These are phyloP conservation scores for Rhododendron henanense DNA, from an alignment of 148 eudicot species.

Conservation along the genomic window DNA sequence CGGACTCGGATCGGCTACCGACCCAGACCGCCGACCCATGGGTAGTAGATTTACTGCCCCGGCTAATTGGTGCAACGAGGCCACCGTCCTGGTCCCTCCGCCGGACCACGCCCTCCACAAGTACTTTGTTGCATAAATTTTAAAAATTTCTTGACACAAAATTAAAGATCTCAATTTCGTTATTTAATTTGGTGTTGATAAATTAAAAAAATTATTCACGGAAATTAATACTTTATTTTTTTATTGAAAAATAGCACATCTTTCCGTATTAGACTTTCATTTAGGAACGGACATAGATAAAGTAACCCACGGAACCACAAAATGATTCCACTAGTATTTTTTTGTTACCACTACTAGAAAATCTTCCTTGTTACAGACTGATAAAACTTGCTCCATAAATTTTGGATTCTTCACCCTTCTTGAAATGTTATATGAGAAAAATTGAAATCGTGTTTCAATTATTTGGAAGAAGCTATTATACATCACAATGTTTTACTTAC, in stretches of 20 bases:
- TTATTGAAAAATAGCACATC: no score
- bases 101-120: no score
- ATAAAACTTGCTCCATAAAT: slow-evolving; percentile 49
- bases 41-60: no score
- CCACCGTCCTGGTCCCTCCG: no score
- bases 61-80: no score
- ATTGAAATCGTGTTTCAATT: not conserved
- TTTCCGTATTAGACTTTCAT: no score
- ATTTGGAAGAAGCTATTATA: not conserved
- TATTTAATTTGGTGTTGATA: no score
- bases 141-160: not conserved
- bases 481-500: not conserved
- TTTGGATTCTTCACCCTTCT: slow-evolving; percentile 58
- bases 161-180: no score
- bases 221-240: no score
- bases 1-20: no score
- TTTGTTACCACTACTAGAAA: slow-evolving; percentile 49
- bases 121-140: not conserved
- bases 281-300: not conserved
- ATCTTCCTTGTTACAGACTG: slow-evolving; percentile 40
- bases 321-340: not conserved
- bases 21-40: no score
- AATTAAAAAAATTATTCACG: no score
- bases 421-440: slow-evolving; percentile 11
- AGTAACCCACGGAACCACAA: not conserved